Evolutionary conservation across 192 early-diverging fungal genomes (phyloP).

Genomic region (Coemansia sp.): DNA sequence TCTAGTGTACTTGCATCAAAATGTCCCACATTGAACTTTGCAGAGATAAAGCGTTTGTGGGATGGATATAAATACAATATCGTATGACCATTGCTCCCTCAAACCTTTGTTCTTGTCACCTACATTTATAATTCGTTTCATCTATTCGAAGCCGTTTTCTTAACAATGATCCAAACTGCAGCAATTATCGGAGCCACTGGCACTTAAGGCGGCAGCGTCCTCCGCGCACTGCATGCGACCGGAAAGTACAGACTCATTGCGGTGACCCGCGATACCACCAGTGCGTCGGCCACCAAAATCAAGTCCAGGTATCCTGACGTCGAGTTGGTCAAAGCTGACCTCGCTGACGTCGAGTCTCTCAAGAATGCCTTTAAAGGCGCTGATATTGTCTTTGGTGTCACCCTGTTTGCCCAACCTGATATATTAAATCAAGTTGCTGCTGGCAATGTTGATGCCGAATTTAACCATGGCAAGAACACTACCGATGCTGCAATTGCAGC

Average conservation of each 20-base stretch:
- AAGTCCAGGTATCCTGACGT: conserved; percentile 29
- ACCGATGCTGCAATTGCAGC: conserved; percentile 40
- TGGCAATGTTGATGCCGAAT: conserved; percentile 33
- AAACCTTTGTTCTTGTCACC: not conserved
- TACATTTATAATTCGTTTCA: not conserved
- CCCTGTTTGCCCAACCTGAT: conserved; percentile 20
- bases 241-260: conserved; percentile 36
- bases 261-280: conserved; percentile 21
- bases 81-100: not conserved
- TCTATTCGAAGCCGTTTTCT: not conserved
- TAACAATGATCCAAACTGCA: conserved; percentile 23
- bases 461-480: conserved; percentile 36
- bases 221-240: conserved; percentile 24
- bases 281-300: conserved; percentile 13
- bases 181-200: conserved; percentile 47
- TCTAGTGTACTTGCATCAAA: no score
- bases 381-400: conserved; percentile 38
- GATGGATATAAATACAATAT: not conserved
- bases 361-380: conserved; percentile 21
- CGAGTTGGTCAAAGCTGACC: conserved; percentile 23
- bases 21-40: no score
- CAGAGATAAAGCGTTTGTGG: not conserved
- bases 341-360: conserved; percentile 26
- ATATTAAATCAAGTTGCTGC: not conserved
- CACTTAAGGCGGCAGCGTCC: conserved; percentile 41